A percentile compares a stretch with the other conserved stretches of the same genome.
phyloP scores from a whole-genome alignment of 1,139 yeast species.

The Candida frijolesensis region DNA sequence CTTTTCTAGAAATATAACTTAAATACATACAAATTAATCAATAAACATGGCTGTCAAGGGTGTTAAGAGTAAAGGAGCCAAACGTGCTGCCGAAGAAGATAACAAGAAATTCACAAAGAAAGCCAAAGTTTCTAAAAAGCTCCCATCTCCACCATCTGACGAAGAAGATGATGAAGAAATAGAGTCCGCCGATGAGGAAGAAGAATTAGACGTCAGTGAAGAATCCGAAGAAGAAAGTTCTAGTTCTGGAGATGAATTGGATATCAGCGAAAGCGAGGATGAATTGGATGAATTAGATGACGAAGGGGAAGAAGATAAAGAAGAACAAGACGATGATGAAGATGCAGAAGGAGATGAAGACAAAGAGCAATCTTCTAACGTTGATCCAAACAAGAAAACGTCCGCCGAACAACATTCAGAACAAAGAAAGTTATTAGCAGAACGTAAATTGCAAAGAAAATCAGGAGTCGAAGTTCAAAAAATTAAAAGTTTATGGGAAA shows the following conservation, averaged over 20 bases:
- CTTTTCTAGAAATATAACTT: neutral
- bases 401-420: conserved; percentile 79
- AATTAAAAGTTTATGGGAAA: conserved; percentile 90
- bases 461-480: conserved; percentile 84
- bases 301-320: conserved; percentile 22
- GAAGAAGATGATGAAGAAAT: conserved; percentile 4
- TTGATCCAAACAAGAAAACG: conserved; percentile 48
- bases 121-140: conserved; percentile 24
- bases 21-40: neutral
- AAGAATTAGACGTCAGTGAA: conserved; percentile 19
- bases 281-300: conserved; percentile 26
- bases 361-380: conserved; percentile 19
- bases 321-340: conserved; percentile 19
- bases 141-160: conserved; percentile 20
- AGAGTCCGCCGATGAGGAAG: conserved; percentile 13
- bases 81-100: conserved; percentile 30
- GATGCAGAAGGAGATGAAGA: conserved; percentile 18
- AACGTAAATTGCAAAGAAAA: conserved; percentile 84
- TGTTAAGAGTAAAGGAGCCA: conserved; percentile 24
- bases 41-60: conserved; percentile 22
- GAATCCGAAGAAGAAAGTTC: conserved; percentile 8
- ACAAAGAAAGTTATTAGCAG: conserved; percentile 75
- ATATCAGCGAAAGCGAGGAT: conserved; percentile 10
- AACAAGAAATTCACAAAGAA: conserved; percentile 26
- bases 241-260: conserved; percentile 20